phyloP scores from a whole-genome alignment of 306 rosid species.

The cucumber (Cucumis sativus) region Cucumber_9930_V3 NC_026657.2:34413001-34413500 shows the following conservation, averaged over 20 bases:
- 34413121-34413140: background rate
- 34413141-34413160: background rate
- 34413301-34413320: too few species aligned
- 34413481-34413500: constrained; percentile 53
- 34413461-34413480: constrained; percentile 70
- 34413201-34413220: constrained; percentile 47
- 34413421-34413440: constrained; percentile 57
- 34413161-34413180: background rate
- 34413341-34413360: too few species aligned
- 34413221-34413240: constrained; percentile 48
- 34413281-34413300: too few species aligned
- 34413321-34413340: too few species aligned
- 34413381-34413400: constrained; percentile 33
- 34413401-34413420: constrained; percentile 46
- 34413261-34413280: too few species aligned
- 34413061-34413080: too few species aligned
- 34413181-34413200: background rate
- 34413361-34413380: constrained; percentile 47
- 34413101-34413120: background rate
- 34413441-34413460: constrained; percentile 48
- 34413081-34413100: too few species aligned
- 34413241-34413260: constrained; percentile 48
- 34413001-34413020: too few species aligned
- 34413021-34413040: too few species aligned
- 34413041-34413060: too few species aligned